Base-by-base conservation (phyloP, 441 rosid species). In the Erodium trifolium region DNA sequence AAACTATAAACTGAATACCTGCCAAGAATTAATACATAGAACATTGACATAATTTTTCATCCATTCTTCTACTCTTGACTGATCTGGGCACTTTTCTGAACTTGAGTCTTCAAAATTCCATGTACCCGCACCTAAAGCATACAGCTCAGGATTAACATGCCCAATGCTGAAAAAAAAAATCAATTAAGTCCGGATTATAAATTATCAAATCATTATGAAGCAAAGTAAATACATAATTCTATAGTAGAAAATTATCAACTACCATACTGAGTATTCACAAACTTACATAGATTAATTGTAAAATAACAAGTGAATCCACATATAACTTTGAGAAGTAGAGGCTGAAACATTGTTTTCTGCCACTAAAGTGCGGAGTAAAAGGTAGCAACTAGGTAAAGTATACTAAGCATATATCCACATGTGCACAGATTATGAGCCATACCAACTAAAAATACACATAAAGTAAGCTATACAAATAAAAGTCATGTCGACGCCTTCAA, bases 1-100 rank as follows among this genome's bases (percentile, higher is more conserved):
- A 57, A 8, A 0, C 11, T 49, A 68, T 71, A 37, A 29, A 53
- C 19, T 19, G 23, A 70, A 31, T 87, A 93, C 99, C 96, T 94
- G 99, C 99, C 98, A 92, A 69, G 97, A 86, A 76, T 92, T 94
- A 67, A 86, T 77, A 73, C 96, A 92, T 35, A 94, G 89, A 67
- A 87, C 86, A 73, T 92, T 78, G 63, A 72, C 87, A 81, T 86
- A 94, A 77, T 81, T 82, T 63, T 72, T 71, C 79, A 90, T 69
- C 91, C 97, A 92, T 60, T 84, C 83, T 70, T 81, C 79, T 72
- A 73, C 69, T 67, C 71, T 62, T 35, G 78, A 72, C 49, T 77
- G 76, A 83, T 72, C 66, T 60, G 75, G 74, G 73, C 67, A 66
- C 49, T 77, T 72, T 5, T 73, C 74, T 13, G 11, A n/a, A 16